Base-by-base conservation (phyloP, 495 filamentous ascomycete species). In the Durotheca rogersii region DNA sequence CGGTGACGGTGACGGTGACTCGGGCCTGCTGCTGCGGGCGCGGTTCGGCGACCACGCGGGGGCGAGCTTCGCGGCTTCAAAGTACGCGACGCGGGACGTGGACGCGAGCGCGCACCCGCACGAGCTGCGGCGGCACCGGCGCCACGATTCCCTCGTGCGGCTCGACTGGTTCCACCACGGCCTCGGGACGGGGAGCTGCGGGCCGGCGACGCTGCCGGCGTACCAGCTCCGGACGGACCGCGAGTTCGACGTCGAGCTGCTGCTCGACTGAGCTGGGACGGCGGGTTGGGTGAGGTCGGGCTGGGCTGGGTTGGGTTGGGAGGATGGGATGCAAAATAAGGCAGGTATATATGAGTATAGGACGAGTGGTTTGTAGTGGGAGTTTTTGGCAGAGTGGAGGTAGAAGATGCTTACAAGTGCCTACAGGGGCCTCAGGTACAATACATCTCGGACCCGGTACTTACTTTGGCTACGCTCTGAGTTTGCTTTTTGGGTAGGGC, bases 101-200 rank as follows among this genome's bases (percentile, higher is more conserved):
- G 83, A 86, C 14, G 67, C 70, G 38, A 72, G 73, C 4, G 67
- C 62, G 42, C 85, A 88, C 61, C 80, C 81, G 12, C 74, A 77
- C 51, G 83, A 89, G 64, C 59, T 89, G 49, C 18, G 57, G 7
- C 58, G 57, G 41, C 66, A 47, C 20, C 73, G 69, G 49, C 59
- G 69, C 33, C 61, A 81, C 3, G 76, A 76, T 37, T 69, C 79
- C 33, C 64, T 81, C 29, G 67, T 89, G 14, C 72, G 82, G 45
- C 53, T 88, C 14, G 85, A 87, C 67, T 81, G 76, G 68, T 67
- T 67, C 37, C 78, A 81, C 53, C 76, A 81, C 44, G 78, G 78
- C 0, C 43, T 81, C 9, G 78, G 78, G 9, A 78, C 73, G 11
- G 77, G 77, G 4, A 71, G 66, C 6, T 79, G 75, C 51, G 77